A percentile compares a stretch with the other conserved stretches of the same genome.
These are phyloP conservation scores for Xerocomus minutiporus DNA, from an alignment of 1,284 basidiomycete species.

Conservation along the genomic window DNA sequence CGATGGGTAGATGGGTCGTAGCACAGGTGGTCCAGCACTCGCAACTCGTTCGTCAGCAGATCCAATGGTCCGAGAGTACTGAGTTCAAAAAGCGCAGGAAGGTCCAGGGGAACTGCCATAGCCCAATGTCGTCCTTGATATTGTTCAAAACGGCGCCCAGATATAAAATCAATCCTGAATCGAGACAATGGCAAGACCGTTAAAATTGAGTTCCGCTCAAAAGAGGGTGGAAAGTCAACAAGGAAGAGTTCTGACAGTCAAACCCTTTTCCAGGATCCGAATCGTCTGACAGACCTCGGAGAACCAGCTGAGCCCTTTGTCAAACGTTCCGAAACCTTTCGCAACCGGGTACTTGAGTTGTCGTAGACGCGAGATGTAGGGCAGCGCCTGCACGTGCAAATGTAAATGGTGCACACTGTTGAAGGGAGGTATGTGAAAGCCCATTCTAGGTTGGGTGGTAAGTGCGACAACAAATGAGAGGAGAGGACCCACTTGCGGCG, in stretches of 20 bases:
- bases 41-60: too few relatives aligned
- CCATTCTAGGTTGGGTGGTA: slow-evolving; percentile 44
- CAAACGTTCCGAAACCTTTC: slow-evolving; percentile 35
- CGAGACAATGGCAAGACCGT: neutral
- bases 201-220: neutral
- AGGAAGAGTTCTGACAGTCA: slow-evolving; percentile 49
- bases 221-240: slow-evolving; percentile 38
- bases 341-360: slow-evolving; percentile 58
- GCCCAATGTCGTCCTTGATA: neutral
- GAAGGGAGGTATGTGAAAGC: slow-evolving; percentile 82
- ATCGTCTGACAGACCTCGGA: slow-evolving; percentile 61
- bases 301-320: slow-evolving; percentile 80
- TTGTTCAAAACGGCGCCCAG: too few relatives aligned
- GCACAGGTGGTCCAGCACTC: too few relatives aligned
- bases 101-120: neutral
- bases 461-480: neutral
- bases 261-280: slow-evolving; percentile 54
- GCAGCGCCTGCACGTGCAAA: slow-evolving; percentile 71
- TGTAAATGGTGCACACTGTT: slow-evolving; percentile 78
- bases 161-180: neutral
- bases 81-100: too few relatives aligned
- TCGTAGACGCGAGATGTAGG: slow-evolving; percentile 48
- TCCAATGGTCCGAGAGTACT: too few relatives aligned
- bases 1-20: too few relatives aligned
- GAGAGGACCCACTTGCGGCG: slow-evolving; percentile 42